Conservation (phyloP, 2,329 filamentous ascomycete genomes). For the Hirsutella minnesotensis region DNA sequence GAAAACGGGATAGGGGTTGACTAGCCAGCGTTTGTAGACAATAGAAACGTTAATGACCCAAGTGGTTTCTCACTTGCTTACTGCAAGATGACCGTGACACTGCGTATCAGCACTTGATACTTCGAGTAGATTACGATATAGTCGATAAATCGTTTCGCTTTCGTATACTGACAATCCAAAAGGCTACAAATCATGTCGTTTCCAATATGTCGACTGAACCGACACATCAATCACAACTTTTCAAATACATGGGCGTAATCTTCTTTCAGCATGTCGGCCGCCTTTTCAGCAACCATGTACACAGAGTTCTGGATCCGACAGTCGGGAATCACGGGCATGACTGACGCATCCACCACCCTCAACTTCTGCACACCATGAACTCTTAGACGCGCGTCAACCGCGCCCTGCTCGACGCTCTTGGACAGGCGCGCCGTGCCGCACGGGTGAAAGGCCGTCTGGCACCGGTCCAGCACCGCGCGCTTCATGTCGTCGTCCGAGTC, state of each 20-base stretch:
- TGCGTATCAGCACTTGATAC: no score
- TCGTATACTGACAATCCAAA: no score
- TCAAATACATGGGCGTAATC: background rate
- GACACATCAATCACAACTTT: no score
- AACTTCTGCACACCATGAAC: slow-evolving; percentile 42
- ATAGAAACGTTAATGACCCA: no score
- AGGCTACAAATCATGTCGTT: no score
- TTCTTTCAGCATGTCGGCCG: background rate
- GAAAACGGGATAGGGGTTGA: no score
- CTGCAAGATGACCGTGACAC: no score
- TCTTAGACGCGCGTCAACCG: slow-evolving; percentile 36
- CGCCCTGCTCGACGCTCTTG: slow-evolving; percentile 37
- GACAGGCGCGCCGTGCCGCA: slow-evolving; percentile 43
- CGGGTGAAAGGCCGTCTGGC: slow-evolving; percentile 47
- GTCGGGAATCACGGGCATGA: slow-evolving; percentile 43
- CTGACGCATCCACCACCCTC: slow-evolving; percentile 42
- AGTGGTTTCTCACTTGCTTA: no score
- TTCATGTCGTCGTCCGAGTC: slow-evolving; percentile 44
- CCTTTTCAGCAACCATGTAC: slow-evolving; percentile 48
- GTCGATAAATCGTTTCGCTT: no score
- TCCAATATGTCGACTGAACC: no score
- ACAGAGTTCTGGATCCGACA: slow-evolving; percentile 49
- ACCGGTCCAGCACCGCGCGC: slow-evolving; percentile 42
- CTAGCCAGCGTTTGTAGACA: no score
- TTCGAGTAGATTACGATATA: no score